Base-by-base conservation (phyloP, 208 protist genomes). In the Acanthamoeba rhysodes region DNA sequence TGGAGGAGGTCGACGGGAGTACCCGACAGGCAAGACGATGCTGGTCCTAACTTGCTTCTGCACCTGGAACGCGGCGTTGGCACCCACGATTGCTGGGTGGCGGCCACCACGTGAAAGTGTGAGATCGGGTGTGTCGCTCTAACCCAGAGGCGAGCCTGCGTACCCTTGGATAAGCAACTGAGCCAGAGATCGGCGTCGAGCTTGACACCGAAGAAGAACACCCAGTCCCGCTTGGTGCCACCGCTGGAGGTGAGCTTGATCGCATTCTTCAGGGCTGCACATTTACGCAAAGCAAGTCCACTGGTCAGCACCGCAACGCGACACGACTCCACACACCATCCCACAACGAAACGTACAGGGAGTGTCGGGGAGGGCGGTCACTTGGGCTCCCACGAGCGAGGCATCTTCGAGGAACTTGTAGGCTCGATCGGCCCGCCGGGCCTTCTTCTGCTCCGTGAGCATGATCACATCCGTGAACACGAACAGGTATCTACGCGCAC, bases 381-480 rank as follows among this genome's bases (percentile, higher is more conserved):
- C 72, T 48, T 80, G 24, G 41, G 72, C 72, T 22, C 72, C 72
- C 29, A 80, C 29, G 41, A 80, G 72, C 6, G 37, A 48, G 29
- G 32, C 72, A 4, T 80, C 72, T 48, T 80, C 72, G 41, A 80
- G 18, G 41, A 80, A 80, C 12, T 80, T 80, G 41, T 80, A 80
- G 41, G 41, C 72, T 34, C 72, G 72, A 34, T 80, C 72, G 34
- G 41, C 72, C 29, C 41, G 29, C 72, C 41, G 9, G 41, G 72
- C 29, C 72, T 80, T 80, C 72, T 80, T 80, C 41, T 80, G 72
- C 41, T 80, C 72, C 10, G 72, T 80, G 72, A 80, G 24, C 72
- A 80, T 80, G 14, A 80, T 12, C 72, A 48, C 41, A 37, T 80
- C 72, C 32, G 72, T 80, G 41, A 80, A 80, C 41, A 80, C 72